Conservation (phyloP, 192 early-diverging fungal species). For the Coemansia sp. region DNA sequence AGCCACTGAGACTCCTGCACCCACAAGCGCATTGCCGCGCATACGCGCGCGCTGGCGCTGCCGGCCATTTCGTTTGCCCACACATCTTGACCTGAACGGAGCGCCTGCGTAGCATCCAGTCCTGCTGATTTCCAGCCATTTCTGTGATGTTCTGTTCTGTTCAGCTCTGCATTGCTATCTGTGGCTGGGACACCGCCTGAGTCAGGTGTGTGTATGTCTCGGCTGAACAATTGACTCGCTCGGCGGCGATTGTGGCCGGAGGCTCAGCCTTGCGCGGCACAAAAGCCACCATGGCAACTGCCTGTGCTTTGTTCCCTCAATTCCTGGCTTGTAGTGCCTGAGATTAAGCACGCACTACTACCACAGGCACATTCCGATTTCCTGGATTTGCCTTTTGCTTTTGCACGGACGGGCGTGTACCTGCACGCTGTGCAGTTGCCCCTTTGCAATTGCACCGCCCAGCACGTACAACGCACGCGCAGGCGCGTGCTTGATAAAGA, state of each 20-base stretch:
- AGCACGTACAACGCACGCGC: background rate
- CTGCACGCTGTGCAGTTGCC: background rate
- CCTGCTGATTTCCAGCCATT: background rate
- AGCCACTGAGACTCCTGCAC: slow-evolving; percentile 5
- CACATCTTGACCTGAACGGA: background rate
- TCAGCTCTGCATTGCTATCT: background rate
- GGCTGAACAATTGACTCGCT: background rate
- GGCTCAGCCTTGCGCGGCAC: background rate
- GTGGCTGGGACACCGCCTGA: background rate
- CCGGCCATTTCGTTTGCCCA: background rate
- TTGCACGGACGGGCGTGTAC: background rate
- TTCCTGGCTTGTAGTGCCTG: background rate
- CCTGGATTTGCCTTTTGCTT: slow-evolving; percentile 23
- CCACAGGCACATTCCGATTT: slow-evolving; percentile 34
- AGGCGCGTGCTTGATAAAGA: background rate
- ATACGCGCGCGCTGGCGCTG: background rate
- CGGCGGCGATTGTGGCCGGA: slow-evolving; percentile 10
- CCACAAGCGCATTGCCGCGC: background rate
- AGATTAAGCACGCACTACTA: no score
- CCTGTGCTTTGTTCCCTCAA: slow-evolving; percentile 1
- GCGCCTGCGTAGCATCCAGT: background rate
- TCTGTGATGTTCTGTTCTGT: background rate
- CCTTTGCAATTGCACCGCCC: background rate
- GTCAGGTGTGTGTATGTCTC: background rate
- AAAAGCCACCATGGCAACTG: slow-evolving; percentile 10